Conservation (phyloP, 768 basidiomycete species). For the Lentinus tigrinus region DNA sequence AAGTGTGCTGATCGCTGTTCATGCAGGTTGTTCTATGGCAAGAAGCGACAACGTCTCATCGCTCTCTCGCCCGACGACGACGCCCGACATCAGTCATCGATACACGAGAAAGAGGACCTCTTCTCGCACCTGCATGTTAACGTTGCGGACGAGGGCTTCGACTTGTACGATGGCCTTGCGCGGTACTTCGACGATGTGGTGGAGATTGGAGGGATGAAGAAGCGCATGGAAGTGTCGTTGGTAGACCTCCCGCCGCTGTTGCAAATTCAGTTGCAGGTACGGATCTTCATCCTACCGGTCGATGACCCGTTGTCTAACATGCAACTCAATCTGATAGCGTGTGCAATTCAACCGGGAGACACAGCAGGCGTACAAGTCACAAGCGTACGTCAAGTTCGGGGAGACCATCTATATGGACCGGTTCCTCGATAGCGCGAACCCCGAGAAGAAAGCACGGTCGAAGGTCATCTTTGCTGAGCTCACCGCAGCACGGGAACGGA, state of each 20-base stretch:
- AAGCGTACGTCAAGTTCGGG: slow-evolving; percentile 89
- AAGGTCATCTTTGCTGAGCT: slow-evolving; percentile 71
- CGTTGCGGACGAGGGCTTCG: slow-evolving; percentile 83
- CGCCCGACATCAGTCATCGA: slow-evolving; percentile 46
- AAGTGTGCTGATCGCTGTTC: background rate
- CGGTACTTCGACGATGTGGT: slow-evolving; percentile 88
- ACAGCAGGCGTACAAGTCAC: slow-evolving; percentile 90
- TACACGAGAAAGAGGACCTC: slow-evolving; percentile 85
- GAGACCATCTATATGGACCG: slow-evolving; percentile 90
- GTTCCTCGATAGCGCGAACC: slow-evolving; percentile 77
- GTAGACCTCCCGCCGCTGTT: slow-evolving; percentile 87
- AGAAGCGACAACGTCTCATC: slow-evolving; percentile 62
- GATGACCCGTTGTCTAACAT: slow-evolving; percentile 8
- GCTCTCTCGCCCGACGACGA: slow-evolving; percentile 33
- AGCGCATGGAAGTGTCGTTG: slow-evolving; percentile 82
- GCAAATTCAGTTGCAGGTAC: slow-evolving; percentile 93
- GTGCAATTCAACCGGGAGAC: slow-evolving; percentile 95
- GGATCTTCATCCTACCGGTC: slow-evolving; percentile 16
- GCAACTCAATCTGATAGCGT: slow-evolving; percentile 49
- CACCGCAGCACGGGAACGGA: slow-evolving; percentile 59
- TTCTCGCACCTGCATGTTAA: slow-evolving; percentile 95
- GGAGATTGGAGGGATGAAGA: slow-evolving; percentile 85
- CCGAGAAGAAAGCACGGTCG: slow-evolving; percentile 66
- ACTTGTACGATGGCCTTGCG: slow-evolving; percentile 92
- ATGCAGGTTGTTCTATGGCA: slow-evolving; percentile 82